Base-by-base conservation (phyloP, 805 yeast genomes). In the Kockiozyma suomiensis region DNA sequence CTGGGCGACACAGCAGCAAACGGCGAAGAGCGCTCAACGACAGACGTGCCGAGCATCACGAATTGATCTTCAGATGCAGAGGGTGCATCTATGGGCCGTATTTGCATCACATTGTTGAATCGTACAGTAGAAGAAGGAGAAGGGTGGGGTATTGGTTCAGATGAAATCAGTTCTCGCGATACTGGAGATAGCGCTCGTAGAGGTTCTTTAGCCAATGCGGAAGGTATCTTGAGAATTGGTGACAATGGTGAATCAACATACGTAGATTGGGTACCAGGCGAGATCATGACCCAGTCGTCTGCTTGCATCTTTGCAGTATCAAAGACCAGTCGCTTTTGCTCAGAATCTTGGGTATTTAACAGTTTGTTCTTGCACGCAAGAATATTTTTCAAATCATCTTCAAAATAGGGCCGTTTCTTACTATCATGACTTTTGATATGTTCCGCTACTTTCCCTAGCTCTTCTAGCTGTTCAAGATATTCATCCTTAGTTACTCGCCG, bases 191-290 rank as follows among this genome's bases (percentile, higher is more conserved):
- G 23, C 21, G 26, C 25, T n/a, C n/a, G n/a, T n/a, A n/a, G n/a
- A n/a, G n/a, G n/a, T n/a, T n/a, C n/a, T n/a, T n/a, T n/a, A n/a
- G n/a, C 3, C 17, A 23, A 8, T 4, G 23, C 15, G 19, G 54
- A 37, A 17, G 13, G 3, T 13, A 43, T 3, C 21, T 32, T 19
- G 41, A 13, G 4, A 12, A 17, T 7, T 13, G 55, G 55, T 4
- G 48, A 13, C 7, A 10, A 6, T 15, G 55, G 55, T 19, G 55
- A 26, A 28, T 41, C 13, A 10, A 42, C 55, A 26, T 38, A 51
- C 19, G 55, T 51, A 15, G 55, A 23, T n/a, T 41, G 48, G 10
- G 48, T 51, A 2, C 48, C 55, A 2, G 55, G 48, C 6, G 55
- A 51, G 19, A 51, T 21, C 48, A 51, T 2, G 10, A 23, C 48